A percentile compares a stretch with the other conserved stretches of the same genome.
Evolutionary conservation across 1,139 yeast genomes (phyloP).

Genomic region (Saccharomyces hybrid): DNA sequence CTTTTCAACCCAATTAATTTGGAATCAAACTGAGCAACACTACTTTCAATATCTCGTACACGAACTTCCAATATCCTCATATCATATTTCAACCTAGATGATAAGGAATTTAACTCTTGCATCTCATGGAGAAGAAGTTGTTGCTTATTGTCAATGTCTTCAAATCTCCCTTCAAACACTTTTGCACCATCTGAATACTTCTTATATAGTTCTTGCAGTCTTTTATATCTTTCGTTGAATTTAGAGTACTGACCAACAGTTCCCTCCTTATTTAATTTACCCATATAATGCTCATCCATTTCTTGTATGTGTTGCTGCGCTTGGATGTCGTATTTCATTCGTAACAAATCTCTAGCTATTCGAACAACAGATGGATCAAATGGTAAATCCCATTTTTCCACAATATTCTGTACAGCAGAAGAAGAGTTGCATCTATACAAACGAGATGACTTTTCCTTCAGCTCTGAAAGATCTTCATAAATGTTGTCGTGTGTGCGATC

Average conservation of each 20-base stretch:
- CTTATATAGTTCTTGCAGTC: constrained; percentile 15
- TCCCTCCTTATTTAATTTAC: constrained; percentile 6
- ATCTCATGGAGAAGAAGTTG: constrained; percentile 42
- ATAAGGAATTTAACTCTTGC: constrained; percentile 56
- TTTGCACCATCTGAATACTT: constrained; percentile 32
- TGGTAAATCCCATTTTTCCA: constrained; percentile 32
- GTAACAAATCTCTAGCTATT: constrained; percentile 27
- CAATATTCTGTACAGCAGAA: constrained; percentile 38
- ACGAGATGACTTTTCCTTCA: neutral
- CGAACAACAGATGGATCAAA: constrained; percentile 29
- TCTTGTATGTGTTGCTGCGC: constrained; percentile 7
- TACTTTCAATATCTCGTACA: constrained; percentile 74
- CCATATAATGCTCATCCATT: constrained; percentile 9
- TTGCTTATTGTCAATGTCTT: constrained; percentile 30
- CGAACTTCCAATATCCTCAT: constrained; percentile 63
- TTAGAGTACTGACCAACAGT: constrained; percentile 1
- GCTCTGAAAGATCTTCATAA: constrained; percentile 1
- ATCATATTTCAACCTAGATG: constrained; percentile 76
- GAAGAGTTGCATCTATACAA: constrained; percentile 35
- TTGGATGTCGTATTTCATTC: constrained; percentile 6
- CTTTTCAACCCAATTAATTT: constrained; percentile 36
- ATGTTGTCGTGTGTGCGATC: constrained; percentile 5
- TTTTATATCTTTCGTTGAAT: constrained; percentile 10
- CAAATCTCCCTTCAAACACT: constrained; percentile 34
- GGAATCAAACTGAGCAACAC: constrained; percentile 45